Conservation (phyloP, 257 asterid species). For the Knoxia roxburghii region DNA sequence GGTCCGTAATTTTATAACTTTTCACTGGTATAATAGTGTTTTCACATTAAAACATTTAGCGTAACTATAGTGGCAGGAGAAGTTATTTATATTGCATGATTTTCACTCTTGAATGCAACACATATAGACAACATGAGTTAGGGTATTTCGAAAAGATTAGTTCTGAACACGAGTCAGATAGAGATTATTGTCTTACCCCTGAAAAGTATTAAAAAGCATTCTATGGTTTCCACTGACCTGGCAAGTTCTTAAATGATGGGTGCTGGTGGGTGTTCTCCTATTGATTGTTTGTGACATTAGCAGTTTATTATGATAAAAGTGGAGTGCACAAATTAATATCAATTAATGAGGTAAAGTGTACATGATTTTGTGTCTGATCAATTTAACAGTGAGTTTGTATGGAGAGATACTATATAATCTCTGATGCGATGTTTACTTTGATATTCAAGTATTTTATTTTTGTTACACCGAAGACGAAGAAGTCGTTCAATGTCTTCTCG, state of each 20-base stretch:
- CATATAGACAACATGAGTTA: background rate
- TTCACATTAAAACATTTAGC: background rate
- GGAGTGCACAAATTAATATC: slow-evolving; percentile 90
- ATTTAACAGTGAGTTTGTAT: slow-evolving; percentile 38
- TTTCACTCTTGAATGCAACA: background rate
- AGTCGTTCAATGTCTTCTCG: slow-evolving; percentile 70
- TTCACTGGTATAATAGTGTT: slow-evolving; percentile 11
- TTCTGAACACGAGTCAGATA: slow-evolving; percentile 29
- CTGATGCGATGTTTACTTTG: slow-evolving; percentile 24
- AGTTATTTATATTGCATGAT: background rate
- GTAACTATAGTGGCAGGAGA: background rate
- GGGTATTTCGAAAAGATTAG: background rate
- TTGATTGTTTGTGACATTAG: slow-evolving; percentile 81
- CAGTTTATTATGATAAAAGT: slow-evolving; percentile 85
- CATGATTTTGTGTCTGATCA: slow-evolving; percentile 40
- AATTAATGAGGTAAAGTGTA: slow-evolving; percentile 87
- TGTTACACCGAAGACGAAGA: slow-evolving; percentile 71
- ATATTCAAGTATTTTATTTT: slow-evolving; percentile 44
- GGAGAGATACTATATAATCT: slow-evolving; percentile 27
- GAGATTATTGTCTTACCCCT: slow-evolving; percentile 27
- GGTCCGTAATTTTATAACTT: slow-evolving; percentile 30
- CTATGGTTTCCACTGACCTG: slow-evolving; percentile 59
- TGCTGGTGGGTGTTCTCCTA: slow-evolving; percentile 79
- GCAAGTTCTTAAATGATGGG: slow-evolving; percentile 88
- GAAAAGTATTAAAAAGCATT: slow-evolving; percentile 44